Base-by-base conservation (phyloP, 441 rosid genomes). In the Croton setiger region DNA sequence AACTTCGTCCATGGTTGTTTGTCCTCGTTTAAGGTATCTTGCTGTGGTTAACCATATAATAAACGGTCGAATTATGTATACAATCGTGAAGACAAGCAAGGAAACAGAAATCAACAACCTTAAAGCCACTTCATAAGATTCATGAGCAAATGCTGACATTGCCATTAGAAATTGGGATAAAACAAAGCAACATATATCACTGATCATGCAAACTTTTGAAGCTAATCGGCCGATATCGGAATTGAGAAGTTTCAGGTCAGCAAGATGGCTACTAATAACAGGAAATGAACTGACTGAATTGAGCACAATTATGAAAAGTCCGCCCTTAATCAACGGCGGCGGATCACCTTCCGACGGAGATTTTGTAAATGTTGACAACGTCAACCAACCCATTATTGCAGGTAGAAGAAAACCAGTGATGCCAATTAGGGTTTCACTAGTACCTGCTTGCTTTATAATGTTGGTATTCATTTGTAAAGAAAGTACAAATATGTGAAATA, bases 211-310 rank as follows among this genome's bases (percentile, higher is more conserved):
- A 9, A 58, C 60, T 23, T 67, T 72, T 10, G 81, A 47, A 51
- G 87, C 81, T 64, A 81, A 58, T 10, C 75, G 75, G 10, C 87
- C 87, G 9, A 84, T 66, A 58, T 84, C 85, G 1, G 87, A 84
- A 74, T 84, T 84, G 5, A 79, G 77, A 64, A 84, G 60, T 54
- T 76, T 78, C 3, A 84, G 72, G 20, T 84, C 87, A 0, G 66
- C 15, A 33, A 84, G 82, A 1, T 75, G 72, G 0, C 76, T 67
- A 14, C 82, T 75, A 62, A 78, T 70, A 13, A 80, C 84, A 8
- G 83, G 78, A 57, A 80, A 78, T 35, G 65, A 23, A 59, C 64
- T 68, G 27, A 68, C 0, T 13, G 63, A 67, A 41, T 31, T 20
- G 11, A 56, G 18, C 4, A 33, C 2, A 6, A 67, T 14, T 9